Evolutionary conservation across 345 rosid genomes (phyloP).

Genomic region (Dimocarpus longan): DNA sequence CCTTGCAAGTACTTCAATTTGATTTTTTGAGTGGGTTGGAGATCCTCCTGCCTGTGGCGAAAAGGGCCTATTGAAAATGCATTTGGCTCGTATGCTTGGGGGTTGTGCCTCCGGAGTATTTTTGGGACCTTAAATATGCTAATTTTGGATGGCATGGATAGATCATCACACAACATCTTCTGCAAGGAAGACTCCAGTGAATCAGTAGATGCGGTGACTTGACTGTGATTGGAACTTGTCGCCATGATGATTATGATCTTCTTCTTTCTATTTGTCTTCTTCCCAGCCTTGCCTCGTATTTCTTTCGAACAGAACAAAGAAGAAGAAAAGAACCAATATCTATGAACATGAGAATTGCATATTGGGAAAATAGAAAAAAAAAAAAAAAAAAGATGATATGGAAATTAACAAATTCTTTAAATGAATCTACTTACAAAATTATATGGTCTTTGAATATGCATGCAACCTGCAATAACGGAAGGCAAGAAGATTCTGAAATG

Average conservation of each 20-base stretch:
- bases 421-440: too few relatives aligned
- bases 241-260: background rate
- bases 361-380: too few relatives aligned
- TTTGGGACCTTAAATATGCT: conserved; percentile 31
- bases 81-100: conserved; percentile 28
- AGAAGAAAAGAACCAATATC: background rate
- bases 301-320: background rate
- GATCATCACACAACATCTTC: conserved; percentile 13
- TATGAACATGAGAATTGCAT: too few relatives aligned
- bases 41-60: background rate
- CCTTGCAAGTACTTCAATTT: conserved; percentile 27
- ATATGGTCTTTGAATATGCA: too few relatives aligned
- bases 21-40: conserved; percentile 15
- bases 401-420: too few relatives aligned
- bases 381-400: too few relatives aligned
- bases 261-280: background rate
- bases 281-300: background rate
- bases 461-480: too few relatives aligned
- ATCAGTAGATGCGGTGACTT: conserved; percentile 3
- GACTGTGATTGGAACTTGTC: too few relatives aligned
- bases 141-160: conserved; percentile 7
- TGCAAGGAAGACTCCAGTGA: conserved; percentile 15
- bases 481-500: too few relatives aligned
- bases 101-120: conserved; percentile 25
- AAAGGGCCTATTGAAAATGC: conserved; percentile 39